These are phyloP conservation scores for Aspergillus campestris DNA, from an alignment of 495 filamentous ascomycete genomes.

Conservation along the genomic window DNA sequence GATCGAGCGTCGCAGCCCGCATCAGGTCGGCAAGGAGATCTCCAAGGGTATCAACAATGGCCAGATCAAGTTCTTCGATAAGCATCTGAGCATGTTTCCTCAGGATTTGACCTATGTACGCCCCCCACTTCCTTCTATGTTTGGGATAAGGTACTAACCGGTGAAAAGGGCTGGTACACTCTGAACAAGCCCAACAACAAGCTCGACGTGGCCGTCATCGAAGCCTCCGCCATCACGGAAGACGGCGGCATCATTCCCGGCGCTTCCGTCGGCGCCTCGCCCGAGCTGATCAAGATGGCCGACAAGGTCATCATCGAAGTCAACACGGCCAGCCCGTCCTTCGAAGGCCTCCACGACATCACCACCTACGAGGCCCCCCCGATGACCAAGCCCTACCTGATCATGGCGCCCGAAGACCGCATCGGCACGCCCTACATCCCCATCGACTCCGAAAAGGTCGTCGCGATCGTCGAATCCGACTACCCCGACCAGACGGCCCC, in stretches of 20 bases:
- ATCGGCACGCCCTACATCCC: slow-evolving; percentile 80
- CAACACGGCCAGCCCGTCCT: slow-evolving; percentile 77
- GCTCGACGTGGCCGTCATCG: slow-evolving; percentile 78
- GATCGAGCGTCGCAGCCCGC: slow-evolving; percentile 78
- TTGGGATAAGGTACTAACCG: not conserved
- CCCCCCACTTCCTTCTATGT: slow-evolving; percentile 8
- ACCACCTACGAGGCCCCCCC: slow-evolving; percentile 79
- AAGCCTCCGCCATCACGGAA: slow-evolving; percentile 86
- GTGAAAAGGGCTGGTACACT: slow-evolving; percentile 63
- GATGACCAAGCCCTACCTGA: slow-evolving; percentile 72
- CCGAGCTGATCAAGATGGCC: slow-evolving; percentile 81
- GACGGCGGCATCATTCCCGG: slow-evolving; percentile 86
- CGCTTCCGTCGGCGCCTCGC: slow-evolving; percentile 77
- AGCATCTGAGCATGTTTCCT: slow-evolving; percentile 90
- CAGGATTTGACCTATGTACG: slow-evolving; percentile 74
- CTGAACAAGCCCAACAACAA: slow-evolving; percentile 63
- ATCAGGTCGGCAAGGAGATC: slow-evolving; percentile 89
- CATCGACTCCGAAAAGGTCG: slow-evolving; percentile 80
- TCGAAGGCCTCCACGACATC: slow-evolving; percentile 89
- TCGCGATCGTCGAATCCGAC: slow-evolving; percentile 77
- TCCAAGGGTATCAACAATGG: slow-evolving; percentile 86
- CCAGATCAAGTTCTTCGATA: slow-evolving; percentile 84
- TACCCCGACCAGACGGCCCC: slow-evolving; percentile 74
- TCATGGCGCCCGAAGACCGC: slow-evolving; percentile 71
- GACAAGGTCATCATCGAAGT: slow-evolving; percentile 93